Conservation (phyloP, 805 yeast species). For the Hemisphaericaspora nanyangensis region DNA sequence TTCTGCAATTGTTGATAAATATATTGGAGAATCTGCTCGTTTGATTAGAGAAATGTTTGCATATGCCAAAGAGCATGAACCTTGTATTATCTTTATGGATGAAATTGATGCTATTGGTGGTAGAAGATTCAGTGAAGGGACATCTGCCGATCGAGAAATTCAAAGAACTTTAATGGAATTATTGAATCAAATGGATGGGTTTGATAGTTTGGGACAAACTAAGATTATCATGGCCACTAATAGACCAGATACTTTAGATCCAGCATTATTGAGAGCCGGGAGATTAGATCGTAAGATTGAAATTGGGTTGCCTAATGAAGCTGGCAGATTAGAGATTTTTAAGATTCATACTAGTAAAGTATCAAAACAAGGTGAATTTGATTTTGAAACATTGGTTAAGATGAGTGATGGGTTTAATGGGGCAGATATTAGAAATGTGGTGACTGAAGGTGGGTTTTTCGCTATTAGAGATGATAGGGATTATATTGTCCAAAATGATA, state of each 20-base stretch:
- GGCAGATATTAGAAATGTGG: slow-evolving; percentile 94
- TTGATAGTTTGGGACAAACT: slow-evolving; percentile 93
- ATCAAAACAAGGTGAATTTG: slow-evolving; percentile 90
- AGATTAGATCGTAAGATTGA: slow-evolving; percentile 95
- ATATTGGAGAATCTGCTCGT: slow-evolving; percentile 96
- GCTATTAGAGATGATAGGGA: slow-evolving; percentile 98
- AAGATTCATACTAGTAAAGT: slow-evolving; percentile 88
- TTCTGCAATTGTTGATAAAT: slow-evolving; percentile 95
- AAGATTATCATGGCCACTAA: slow-evolving; percentile 99
- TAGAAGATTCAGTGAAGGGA: slow-evolving; percentile 94
- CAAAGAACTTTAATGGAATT: slow-evolving; percentile 97
- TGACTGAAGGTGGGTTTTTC: slow-evolving; percentile 98
- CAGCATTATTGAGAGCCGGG: slow-evolving; percentile 96
- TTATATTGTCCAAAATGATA: slow-evolving; percentile 85
- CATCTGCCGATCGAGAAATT: slow-evolving; percentile 97
- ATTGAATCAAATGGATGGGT: slow-evolving; percentile 97
- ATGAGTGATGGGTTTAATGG: slow-evolving; percentile 99
- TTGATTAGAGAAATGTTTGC: slow-evolving; percentile 97
- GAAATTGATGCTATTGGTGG: slow-evolving; percentile 99
- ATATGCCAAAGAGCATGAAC: slow-evolving; percentile 96
- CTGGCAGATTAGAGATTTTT: slow-evolving; percentile 88
- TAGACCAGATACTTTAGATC: slow-evolving; percentile 96
- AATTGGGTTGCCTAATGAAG: slow-evolving; percentile 93
- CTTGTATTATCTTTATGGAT: slow-evolving; percentile 97
- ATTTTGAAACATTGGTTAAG: slow-evolving; percentile 93